phyloP scores from a whole-genome alignment of 2,329 filamentous ascomycete species.

The Monosporascus sp. region DNA sequence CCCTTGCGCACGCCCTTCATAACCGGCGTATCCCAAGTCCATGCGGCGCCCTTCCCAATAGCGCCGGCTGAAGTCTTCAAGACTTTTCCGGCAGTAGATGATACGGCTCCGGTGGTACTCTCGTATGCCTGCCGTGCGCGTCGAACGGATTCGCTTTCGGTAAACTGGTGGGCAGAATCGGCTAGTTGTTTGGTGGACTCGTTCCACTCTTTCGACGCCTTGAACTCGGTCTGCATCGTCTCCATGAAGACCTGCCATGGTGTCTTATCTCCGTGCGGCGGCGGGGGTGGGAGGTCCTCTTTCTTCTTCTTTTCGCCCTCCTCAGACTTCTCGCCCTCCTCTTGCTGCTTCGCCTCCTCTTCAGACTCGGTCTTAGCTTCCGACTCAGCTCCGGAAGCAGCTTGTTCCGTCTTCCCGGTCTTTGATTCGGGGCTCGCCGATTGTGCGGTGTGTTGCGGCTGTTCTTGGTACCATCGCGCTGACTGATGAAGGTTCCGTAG shows the following conservation, averaged over 20 bases:
- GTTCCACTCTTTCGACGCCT: constrained; percentile 98
- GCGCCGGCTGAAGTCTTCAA: constrained; percentile 80
- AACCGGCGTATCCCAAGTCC: constrained; percentile 95
- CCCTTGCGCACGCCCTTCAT: constrained; percentile 88
- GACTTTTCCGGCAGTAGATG: constrained; percentile 70
- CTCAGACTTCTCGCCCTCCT: constrained; percentile 39
- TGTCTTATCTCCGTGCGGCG: constrained; percentile 96
- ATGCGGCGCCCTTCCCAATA: constrained; percentile 84
- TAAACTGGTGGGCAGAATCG: constrained; percentile 83
- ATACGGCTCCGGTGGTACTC: constrained; percentile 77
- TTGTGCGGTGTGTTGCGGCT: constrained; percentile 23
- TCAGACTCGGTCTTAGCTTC: constrained; percentile 35
- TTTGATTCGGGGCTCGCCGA: constrained; percentile 28
- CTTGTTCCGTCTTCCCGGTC: constrained; percentile 25
- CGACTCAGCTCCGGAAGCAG: constrained; percentile 30
- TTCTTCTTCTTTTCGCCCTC: constrained; percentile 54
- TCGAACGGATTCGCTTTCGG: constrained; percentile 86
- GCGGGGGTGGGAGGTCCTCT: constrained; percentile 73
- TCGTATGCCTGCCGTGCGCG: constrained; percentile 82
- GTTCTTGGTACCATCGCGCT: constrained; percentile 25
- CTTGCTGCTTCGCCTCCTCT: constrained; percentile 40
- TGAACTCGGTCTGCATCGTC: constrained; percentile 90
- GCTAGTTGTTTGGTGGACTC: constrained; percentile 95
- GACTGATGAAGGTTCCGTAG: constrained; percentile 36
- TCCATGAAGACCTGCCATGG: constrained; percentile 99